Base-by-base conservation (phyloP, 345 rosid genomes). In the Eutrema yunnanense region DNA sequence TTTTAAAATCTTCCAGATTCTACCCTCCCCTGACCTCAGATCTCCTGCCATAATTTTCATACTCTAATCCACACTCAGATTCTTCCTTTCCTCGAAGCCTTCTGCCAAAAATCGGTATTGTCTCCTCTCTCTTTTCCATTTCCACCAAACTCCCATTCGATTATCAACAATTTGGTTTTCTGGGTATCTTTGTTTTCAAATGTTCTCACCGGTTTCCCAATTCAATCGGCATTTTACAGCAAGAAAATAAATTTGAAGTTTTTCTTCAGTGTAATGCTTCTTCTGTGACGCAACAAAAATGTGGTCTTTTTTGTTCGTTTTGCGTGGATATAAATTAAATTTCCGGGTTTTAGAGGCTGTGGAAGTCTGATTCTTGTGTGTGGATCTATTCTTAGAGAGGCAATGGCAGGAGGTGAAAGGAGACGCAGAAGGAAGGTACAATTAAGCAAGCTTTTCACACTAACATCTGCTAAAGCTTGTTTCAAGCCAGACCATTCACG, bases 381-480 rank as follows among this genome's bases (percentile, higher is more conserved):
- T 67, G 8, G 29, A 40, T 53, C 29, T 36, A 4, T 7, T 10
- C 7, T 30, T 40, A 42, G 54, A n/a, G 53, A 12, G 36, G 34
- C 7, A 54, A 69, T 75, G 79, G 74, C 59, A 55, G 51, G 46
- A 47, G 84, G 56, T 43, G 81, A 78, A 61, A 82, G 79, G 70
- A 85, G 71, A 64, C 79, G 94, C 67, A 88, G 80, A 72, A 90
- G 73, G 80, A 90, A 66, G 83, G 30, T 94, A 74, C 80, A 71
- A 38, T 72, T 89, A 5, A 94, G 97, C 87, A 94, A 84, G 85
- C 86, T 94, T 81, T 89, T 84, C 62, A 82, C 96, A 26, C 77
- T 41, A 33, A 69, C 75, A 49, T 80, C 87, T 61, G 86, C 87
- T 16, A 91, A 74, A 76, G 76, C 88, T 38, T 82, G 90, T 40